A percentile compares a stretch with the other conserved stretches of the same genome.
These are phyloP conservation scores for Iberis pinnata DNA, from an alignment of 345 rosid species.

Conservation along the genomic window DNA sequence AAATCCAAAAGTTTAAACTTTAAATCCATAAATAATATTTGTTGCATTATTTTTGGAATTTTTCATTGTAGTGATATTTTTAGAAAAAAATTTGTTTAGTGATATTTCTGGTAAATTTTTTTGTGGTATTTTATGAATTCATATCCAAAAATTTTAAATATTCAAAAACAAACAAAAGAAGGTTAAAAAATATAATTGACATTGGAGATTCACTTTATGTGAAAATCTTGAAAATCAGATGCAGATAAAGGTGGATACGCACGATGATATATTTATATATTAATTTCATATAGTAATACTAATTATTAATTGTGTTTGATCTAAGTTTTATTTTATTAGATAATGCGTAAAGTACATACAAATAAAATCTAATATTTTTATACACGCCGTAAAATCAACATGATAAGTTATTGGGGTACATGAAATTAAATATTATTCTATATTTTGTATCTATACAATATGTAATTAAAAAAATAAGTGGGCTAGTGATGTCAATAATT, in stretches of 20 bases:
- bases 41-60: too few relatives aligned
- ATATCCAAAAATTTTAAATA: too few relatives aligned
- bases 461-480: constrained; percentile 3
- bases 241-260: constrained; percentile 25
- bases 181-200: not conserved
- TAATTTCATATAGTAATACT: not conserved
- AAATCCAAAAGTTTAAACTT: too few relatives aligned
- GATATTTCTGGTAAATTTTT: too few relatives aligned
- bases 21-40: too few relatives aligned
- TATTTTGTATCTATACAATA: constrained; percentile 12
- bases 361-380: constrained; percentile 21
- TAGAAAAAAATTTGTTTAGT: too few relatives aligned
- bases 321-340: constrained; percentile 22
- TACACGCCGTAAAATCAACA: constrained; percentile 32
- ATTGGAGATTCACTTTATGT: not conserved
- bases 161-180: not conserved
- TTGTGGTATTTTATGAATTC: too few relatives aligned
- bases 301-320: constrained; percentile 3
- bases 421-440: not conserved
- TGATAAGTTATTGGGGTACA: constrained; percentile 4
- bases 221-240: constrained; percentile 19
- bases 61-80: too few relatives aligned
- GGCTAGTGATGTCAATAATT: constrained; percentile 28
- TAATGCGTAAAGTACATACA: constrained; percentile 23
- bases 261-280: constrained; percentile 11